Percentiles rank a stretch among this genome's conserved stretches.
These are phyloP conservation scores for Chlorella sp. DNA, from an alignment of 139 green algal species.

Conservation along the genomic window DNA sequence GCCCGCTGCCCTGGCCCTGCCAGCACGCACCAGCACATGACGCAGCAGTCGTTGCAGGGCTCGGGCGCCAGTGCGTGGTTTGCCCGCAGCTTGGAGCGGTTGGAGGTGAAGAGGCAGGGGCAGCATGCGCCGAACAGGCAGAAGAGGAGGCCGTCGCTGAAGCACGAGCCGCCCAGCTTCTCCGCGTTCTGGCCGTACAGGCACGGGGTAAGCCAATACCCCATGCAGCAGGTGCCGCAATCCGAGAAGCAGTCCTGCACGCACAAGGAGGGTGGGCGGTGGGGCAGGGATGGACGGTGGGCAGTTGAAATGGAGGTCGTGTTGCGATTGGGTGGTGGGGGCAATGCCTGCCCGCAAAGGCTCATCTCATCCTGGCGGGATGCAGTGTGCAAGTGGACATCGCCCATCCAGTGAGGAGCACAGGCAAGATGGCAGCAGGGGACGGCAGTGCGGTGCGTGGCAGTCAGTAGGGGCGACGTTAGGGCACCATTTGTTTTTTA, in stretches of 20 bases:
- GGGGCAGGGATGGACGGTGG: not conserved
- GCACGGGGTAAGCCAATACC: not conserved
- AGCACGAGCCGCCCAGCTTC: slow-evolving; percentile 24
- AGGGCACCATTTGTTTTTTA: too few species aligned
- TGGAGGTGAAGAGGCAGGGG: not conserved
- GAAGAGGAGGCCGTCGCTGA: slow-evolving; percentile 18
- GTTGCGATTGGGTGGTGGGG: too few species aligned
- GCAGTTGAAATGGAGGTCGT: not conserved
- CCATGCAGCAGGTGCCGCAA: slow-evolving; percentile 6
- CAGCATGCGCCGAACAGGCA: not conserved
- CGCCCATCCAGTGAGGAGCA: too few species aligned
- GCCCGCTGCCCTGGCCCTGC: not conserved
- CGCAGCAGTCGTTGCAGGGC: slow-evolving; percentile 19
- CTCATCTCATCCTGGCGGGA: not conserved
- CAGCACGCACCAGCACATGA: not conserved
- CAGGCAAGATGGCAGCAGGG: too few species aligned
- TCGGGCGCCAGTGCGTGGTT: not conserved
- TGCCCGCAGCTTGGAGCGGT: not conserved
- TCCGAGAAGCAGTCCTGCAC: slow-evolving; percentile 19
- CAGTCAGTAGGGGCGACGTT: too few species aligned
- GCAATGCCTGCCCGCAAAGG: too few species aligned
- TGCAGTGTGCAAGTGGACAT: too few species aligned
- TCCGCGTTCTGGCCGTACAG: slow-evolving; percentile 5
- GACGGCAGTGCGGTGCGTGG: too few species aligned
- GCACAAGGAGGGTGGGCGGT: not conserved